These are phyloP conservation scores for Cryptococcus jaspeensis DNA, from an alignment of 1,284 basidiomycete species.

Conservation along the genomic window DNA sequence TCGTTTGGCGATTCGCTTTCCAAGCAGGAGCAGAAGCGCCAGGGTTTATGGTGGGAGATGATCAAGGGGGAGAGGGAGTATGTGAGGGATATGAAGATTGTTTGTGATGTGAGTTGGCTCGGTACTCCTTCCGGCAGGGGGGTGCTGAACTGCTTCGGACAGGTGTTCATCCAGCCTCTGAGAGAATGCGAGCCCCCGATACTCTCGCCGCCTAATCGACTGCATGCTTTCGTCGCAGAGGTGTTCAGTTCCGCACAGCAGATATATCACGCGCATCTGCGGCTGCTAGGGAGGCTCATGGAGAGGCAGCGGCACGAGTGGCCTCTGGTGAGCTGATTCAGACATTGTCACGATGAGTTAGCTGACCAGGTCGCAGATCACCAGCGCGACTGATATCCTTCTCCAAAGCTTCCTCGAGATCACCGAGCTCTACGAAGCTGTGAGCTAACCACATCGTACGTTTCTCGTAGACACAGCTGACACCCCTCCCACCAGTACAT, in stretches of 20 bases:
- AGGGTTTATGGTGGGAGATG: constrained; percentile 76
- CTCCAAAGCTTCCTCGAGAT: constrained; percentile 61
- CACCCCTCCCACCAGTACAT: constrained; percentile 30
- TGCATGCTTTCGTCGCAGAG: constrained; percentile 63
- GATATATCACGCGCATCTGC: constrained; percentile 64
- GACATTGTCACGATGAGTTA: background rate
- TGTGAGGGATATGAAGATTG: constrained; percentile 66
- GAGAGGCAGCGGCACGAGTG: constrained; percentile 73
- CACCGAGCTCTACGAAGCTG: constrained; percentile 32
- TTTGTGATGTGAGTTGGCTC: constrained; percentile 61
- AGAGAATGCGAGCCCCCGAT: constrained; percentile 59
- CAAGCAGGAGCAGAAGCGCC: constrained; percentile 69
- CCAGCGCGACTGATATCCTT: constrained; percentile 72
- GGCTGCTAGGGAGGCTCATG: constrained; percentile 66
- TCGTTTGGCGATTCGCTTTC: constrained; percentile 67
- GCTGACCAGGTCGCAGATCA: constrained; percentile 49
- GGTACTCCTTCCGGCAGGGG: too few species aligned
- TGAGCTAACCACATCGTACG: constrained; percentile 11
- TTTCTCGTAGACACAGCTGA: constrained; percentile 58
- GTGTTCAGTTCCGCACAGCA: constrained; percentile 72
- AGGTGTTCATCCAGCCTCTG: constrained; percentile 70
- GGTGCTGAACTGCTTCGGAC: background rate
- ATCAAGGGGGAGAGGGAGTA: constrained; percentile 79
- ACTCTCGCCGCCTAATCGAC: constrained; percentile 55
- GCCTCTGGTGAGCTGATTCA: constrained; percentile 56